Base-by-base conservation (phyloP, 208 protist genomes). In the Leishmania arabica region DNA sequence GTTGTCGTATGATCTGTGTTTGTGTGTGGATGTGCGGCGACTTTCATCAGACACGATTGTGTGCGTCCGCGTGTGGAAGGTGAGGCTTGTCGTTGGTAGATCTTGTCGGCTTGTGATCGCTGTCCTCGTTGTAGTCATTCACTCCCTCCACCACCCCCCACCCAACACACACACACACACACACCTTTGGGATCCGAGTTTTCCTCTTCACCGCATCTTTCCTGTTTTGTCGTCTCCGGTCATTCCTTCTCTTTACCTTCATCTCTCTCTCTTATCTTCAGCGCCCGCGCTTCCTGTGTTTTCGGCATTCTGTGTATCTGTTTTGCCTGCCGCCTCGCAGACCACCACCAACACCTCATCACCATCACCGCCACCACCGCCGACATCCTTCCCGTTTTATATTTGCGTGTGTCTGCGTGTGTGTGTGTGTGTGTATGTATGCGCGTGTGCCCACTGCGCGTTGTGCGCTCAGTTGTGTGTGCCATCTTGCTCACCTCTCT, bases 401-500 rank as follows among this genome's bases (percentile, higher is more conserved):
- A 19, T 11, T 0, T n/a, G 37, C 37, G 0, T 72, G 17, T n/a
- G 68, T 72, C 34, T 34, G 34, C 34, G 34, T 51, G 54, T 76
- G 21, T 47, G 71, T 77, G 65, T n/a, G 40, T 75, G 71, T 76
- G 19, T 82, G 51, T 37, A 49, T 66, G n/a, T 40, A 2, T 19
- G n/a, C 45, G 69, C 37, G 27, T 53, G 19, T 81, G 51, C 45
- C 45, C 45, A 49, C 45, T 49, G 45, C 45, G 0, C 8, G 45
- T 49, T 49, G 45, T 7, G 8, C 45, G 13, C 45, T 49, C 45
- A 1, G 45, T 49, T 49, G 45, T 49, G 0, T 49, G 45, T 0
- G 45, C 45, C 9, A 49, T 49, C 45, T 49, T 1, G 45, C 8
- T 49, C 8, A 49, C 45, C n/a, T 77, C 34, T 7, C 24, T 21